phyloP scores from a whole-genome alignment of 352 stramenopile species.

The Globisporangium barbulae region DNA sequence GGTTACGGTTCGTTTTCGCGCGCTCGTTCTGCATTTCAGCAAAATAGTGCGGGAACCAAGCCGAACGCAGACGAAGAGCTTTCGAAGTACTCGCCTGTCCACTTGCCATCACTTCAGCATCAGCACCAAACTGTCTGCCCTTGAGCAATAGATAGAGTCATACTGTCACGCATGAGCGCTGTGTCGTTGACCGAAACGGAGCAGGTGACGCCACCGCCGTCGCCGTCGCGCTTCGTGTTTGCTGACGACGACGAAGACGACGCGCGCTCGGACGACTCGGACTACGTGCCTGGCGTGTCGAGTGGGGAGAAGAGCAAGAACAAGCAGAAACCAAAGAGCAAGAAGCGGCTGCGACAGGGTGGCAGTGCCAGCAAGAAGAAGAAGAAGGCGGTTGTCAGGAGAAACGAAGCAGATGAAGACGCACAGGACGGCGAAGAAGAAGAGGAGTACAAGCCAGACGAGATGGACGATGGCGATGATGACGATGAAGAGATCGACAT shows the following conservation, averaged over 20 bases:
- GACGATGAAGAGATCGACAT: not conserved
- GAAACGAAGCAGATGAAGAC: not conserved
- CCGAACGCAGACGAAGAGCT: not conserved
- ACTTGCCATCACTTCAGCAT: not conserved
- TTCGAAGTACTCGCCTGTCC: not conserved
- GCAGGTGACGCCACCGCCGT: conserved; percentile 14
- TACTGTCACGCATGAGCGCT: not conserved
- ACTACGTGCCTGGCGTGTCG: conserved; percentile 6
- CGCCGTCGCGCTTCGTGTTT: conserved; percentile 3
- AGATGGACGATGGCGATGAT: not conserved
- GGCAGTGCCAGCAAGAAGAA: conserved; percentile 7
- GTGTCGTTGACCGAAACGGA: not conserved
- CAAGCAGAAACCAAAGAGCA: not conserved
- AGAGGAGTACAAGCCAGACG: conserved; percentile 8
- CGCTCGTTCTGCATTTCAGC: conserved; percentile 1
- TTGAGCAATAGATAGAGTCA: not conserved
- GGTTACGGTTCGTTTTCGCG: conserved; percentile 13
- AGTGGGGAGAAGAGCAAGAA: not conserved
- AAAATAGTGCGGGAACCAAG: conserved; percentile 12
- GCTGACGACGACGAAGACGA: not conserved
- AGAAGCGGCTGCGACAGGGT: conserved; percentile 15
- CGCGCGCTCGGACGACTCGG: conserved; percentile 12
- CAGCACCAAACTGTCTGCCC: not conserved
- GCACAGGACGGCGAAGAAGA: conserved; percentile 12
- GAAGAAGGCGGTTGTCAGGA: not conserved